These are phyloP conservation scores for Erigeron philadelphicus DNA, from an alignment of 140 eudicot genomes.

Conservation along the genomic window DNA sequence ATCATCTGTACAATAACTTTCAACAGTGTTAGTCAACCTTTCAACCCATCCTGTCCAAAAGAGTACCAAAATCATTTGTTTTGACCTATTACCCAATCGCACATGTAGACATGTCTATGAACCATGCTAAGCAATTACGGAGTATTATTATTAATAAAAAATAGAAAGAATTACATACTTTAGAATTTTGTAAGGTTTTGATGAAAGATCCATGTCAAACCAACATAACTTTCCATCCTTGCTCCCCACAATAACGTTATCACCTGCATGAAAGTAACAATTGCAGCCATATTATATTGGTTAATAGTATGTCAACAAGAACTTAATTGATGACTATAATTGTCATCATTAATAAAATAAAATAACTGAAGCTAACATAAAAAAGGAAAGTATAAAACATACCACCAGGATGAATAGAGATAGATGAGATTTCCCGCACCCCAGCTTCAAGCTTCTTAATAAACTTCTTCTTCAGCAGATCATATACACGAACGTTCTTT, in stretches of 20 bases:
- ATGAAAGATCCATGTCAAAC: slow-evolving; percentile 99
- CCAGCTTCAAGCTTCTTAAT: slow-evolving; percentile 86
- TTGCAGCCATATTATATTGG: not conserved
- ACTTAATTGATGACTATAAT: not conserved
- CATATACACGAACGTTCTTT: slow-evolving; percentile 83
- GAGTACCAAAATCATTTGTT: not conserved
- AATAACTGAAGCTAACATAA: not conserved
- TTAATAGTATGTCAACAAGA: not conserved
- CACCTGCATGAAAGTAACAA: slow-evolving; percentile 49
- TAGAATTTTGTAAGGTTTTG: slow-evolving; percentile 73
- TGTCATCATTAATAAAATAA: not conserved
- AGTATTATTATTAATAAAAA: no score
- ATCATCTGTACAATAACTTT: no score
- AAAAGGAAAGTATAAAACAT: slow-evolving; percentile 8
- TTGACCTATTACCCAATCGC: not conserved
- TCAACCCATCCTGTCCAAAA: not conserved
- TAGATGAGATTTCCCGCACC: slow-evolving; percentile 73
- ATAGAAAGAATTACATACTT: slow-evolving; percentile 43
- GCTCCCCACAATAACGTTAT: slow-evolving; percentile 89
- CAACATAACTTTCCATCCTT: slow-evolving; percentile 87
- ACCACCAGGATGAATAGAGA: slow-evolving; percentile 95
- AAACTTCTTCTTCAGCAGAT: slow-evolving; percentile 65
- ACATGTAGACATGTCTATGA: not conserved
- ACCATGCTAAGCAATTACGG: not conserved
- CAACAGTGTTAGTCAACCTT: no score